phyloP scores from a whole-genome alignment of 1,284 basidiomycete genomes.

The Ganoderma multipileum region DNA sequence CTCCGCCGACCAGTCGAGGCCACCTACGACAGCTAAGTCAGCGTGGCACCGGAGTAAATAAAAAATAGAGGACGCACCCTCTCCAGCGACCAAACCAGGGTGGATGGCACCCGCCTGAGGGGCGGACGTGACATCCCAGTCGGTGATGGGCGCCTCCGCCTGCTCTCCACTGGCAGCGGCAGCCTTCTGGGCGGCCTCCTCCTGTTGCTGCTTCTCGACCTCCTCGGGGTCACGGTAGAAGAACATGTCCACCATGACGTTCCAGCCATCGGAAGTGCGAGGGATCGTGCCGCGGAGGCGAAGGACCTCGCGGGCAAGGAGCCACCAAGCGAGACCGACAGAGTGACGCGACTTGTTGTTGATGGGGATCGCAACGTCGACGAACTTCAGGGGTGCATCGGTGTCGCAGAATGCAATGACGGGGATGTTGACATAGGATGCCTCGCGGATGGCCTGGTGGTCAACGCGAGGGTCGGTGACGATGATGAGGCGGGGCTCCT shows the following conservation, averaged over 20 bases:
- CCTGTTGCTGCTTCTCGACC: slow-evolving; percentile 95
- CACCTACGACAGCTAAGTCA: slow-evolving; percentile 50
- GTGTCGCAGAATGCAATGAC: slow-evolving; percentile 99
- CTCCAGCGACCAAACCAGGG: slow-evolving; percentile 74
- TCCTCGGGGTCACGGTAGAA: slow-evolving; percentile 99
- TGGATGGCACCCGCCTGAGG: slow-evolving; percentile 76
- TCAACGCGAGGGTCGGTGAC: slow-evolving; percentile 99
- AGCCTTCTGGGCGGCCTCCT: slow-evolving; percentile 86
- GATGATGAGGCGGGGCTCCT: slow-evolving; percentile 97
- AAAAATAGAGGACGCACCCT: slow-evolving; percentile 54
- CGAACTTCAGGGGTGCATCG: slow-evolving; percentile 95
- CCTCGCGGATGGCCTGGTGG: slow-evolving; percentile 99
- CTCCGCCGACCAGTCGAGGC: slow-evolving; percentile 88
- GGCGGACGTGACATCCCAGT: slow-evolving; percentile 84
- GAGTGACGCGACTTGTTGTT: slow-evolving; percentile 99
- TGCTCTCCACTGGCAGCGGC: slow-evolving; percentile 62
- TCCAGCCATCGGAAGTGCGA: slow-evolving; percentile 91
- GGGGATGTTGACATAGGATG: slow-evolving; percentile 99
- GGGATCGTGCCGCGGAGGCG: slow-evolving; percentile 93
- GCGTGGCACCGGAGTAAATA: not conserved
- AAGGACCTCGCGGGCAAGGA: slow-evolving; percentile 97
- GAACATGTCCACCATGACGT: slow-evolving; percentile 99
- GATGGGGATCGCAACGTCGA: slow-evolving; percentile 98
- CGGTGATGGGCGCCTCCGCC: slow-evolving; percentile 61
- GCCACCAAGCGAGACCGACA: slow-evolving; percentile 98